phyloP scores from a whole-genome alignment of 225 moss, liverwort and hornwort species.

The Physcomitrellopsis africana region DNA sequence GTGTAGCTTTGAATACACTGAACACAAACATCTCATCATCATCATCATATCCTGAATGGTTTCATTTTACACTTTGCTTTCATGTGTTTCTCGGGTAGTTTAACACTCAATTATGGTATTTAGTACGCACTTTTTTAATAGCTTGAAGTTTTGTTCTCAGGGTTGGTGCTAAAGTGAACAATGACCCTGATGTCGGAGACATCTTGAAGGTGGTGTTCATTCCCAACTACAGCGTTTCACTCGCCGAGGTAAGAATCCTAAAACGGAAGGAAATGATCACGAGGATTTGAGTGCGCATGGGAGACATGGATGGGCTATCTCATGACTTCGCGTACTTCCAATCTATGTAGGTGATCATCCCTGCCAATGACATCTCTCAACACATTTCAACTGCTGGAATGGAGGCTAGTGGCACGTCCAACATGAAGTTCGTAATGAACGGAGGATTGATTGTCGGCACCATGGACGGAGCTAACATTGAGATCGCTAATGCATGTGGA shows the following conservation, averaged over 20 bases:
- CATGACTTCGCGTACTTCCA: background rate
- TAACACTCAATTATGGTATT: background rate
- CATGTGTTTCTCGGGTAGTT: background rate
- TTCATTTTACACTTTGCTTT: background rate
- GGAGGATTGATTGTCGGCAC: slow-evolving; percentile 76
- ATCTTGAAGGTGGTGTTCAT: slow-evolving; percentile 73
- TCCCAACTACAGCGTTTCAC: slow-evolving; percentile 74
- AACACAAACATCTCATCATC: background rate
- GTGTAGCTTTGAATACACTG: background rate
- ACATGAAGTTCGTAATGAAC: slow-evolving; percentile 83
- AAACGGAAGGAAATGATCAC: background rate
- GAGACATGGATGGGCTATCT: background rate
- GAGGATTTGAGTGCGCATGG: background rate
- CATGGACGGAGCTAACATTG: slow-evolving; percentile 76
- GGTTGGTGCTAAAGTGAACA: slow-evolving; percentile 51
- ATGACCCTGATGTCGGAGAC: slow-evolving; percentile 62
- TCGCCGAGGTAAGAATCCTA: slow-evolving; percentile 30
- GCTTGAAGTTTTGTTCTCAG: slow-evolving; percentile 15
- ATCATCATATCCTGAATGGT: background rate
- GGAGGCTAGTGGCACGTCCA: slow-evolving; percentile 81
- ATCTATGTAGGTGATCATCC: slow-evolving; percentile 52
- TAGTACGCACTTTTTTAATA: background rate
- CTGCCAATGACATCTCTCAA: slow-evolving; percentile 73
- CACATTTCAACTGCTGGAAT: slow-evolving; percentile 80
- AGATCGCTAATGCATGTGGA: slow-evolving; percentile 70